Evolutionary conservation across 345 rosid species (phyloP), one percentile per base, ranked within the genome.

Genomic region (Abelmoschus esculentus): DNA sequence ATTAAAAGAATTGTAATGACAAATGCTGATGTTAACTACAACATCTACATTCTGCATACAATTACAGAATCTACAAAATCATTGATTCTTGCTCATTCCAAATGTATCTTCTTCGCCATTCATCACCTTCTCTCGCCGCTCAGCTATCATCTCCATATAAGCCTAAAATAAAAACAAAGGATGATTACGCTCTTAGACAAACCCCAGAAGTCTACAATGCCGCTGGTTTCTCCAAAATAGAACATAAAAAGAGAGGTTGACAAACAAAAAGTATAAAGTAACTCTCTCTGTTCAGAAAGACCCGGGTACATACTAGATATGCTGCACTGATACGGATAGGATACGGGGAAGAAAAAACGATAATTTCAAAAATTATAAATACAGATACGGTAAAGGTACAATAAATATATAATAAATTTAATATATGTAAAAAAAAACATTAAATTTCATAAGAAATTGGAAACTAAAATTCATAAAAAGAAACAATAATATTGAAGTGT

Each of bases 61-160:
- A 67, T 3, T 4, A 29, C 26, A 67, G 32, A 53, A 6, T 17
- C 6, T 12, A 50, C 26, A 18, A 5, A 49, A 54, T 81, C 80
- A 85, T 11, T 71, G 85, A 71, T 68, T 81, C 86, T 82, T 87
- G 67, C 71, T 78, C 78, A 10, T 38, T 74, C 97, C 98, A 75
- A 83, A 91, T 46, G 83, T 91, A 77, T 91, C 96, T 80, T 93
- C 98, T 53, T n/a, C 74, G 38, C 95, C 95, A 63, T 73, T 90
- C 22, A 73, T 81, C 75, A 91, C 89, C 73, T 76, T 84, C 77
- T 80, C 81, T 73, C 97, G 81, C 78, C 96, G 83, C 73, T 89
- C 96, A 3, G 88, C 86, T 62, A 91, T 88, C 96, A 88, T 89
- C 9, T 86, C 87, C 32, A 83, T 3, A 73, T 88, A 91, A 63